phyloP scores from a whole-genome alignment of 139 green algal genomes.

The Chlorokybus atmophyticus region DNA sequence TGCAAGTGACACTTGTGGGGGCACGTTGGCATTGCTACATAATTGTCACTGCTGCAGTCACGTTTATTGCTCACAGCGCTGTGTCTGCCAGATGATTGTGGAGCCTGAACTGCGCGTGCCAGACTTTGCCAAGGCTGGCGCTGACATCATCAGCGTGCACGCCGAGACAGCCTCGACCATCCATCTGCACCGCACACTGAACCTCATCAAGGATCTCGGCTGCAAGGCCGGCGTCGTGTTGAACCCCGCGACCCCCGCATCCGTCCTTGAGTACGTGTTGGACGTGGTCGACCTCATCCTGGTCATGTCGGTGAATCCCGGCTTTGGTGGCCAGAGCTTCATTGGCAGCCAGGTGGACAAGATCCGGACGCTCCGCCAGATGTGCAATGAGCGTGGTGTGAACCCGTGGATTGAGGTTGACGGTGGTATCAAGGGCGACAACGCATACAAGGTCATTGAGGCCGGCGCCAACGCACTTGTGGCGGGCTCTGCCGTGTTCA shows the following conservation, averaged over 20 bases:
- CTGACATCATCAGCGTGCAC: slow-evolving; percentile 97
- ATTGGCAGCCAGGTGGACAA: slow-evolving; percentile 85
- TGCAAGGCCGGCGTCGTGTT: slow-evolving; percentile 92
- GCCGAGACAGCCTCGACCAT: slow-evolving; percentile 75
- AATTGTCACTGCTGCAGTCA: too few species aligned
- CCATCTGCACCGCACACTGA: slow-evolving; percentile 85
- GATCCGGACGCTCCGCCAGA: slow-evolving; percentile 67
- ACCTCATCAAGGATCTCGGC: slow-evolving; percentile 97
- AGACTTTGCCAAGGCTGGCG: slow-evolving; percentile 92
- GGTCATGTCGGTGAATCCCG: slow-evolving; percentile 98
- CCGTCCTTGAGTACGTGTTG: slow-evolving; percentile 80
- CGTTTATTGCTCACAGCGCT: too few species aligned
- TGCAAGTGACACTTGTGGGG: too few species aligned
- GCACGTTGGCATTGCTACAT: too few species aligned
- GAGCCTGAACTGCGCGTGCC: slow-evolving; percentile 89
- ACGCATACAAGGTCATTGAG: slow-evolving; percentile 90
- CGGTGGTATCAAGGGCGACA: slow-evolving; percentile 81
- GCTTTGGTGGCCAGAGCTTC: slow-evolving; percentile 97
- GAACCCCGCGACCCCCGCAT: slow-evolving; percentile 83
- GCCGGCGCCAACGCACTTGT: slow-evolving; percentile 92
- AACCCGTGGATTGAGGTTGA: slow-evolving; percentile 99
- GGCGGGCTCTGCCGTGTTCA: slow-evolving; percentile 86
- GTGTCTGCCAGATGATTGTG: slow-evolving; percentile 95
- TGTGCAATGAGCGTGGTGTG: slow-evolving; percentile 70
- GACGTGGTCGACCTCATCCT: slow-evolving; percentile 82